phyloP scores from a whole-genome alignment of 768 basidiomycete species.

The Agrocybe pediades region DNA sequence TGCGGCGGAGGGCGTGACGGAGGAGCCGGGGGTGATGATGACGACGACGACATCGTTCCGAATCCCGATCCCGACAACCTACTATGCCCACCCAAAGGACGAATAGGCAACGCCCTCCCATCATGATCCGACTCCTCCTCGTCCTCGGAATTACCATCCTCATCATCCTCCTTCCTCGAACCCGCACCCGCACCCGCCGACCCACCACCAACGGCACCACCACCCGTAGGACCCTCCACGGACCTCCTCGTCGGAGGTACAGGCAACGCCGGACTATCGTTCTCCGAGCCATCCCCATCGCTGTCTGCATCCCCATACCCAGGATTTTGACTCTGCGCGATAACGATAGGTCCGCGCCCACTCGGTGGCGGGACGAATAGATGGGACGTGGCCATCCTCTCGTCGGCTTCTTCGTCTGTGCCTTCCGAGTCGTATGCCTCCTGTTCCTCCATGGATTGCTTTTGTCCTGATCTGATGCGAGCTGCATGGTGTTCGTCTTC shows the following conservation, averaged over 20 bases:
- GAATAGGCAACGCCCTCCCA: constrained; percentile 33
- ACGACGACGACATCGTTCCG: constrained; percentile 7
- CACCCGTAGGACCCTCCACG: constrained; percentile 18
- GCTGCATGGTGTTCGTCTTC: not conserved
- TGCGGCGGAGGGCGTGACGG: constrained; percentile 6
- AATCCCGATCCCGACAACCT: too few relatives aligned
- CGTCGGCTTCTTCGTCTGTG: constrained; percentile 25
- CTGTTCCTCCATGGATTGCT: too few relatives aligned
- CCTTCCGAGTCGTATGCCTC: too few relatives aligned
- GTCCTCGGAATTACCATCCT: constrained; percentile 25
- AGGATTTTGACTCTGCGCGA: constrained; percentile 6
- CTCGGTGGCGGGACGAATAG: constrained; percentile 29
- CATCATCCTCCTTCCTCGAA: not conserved
- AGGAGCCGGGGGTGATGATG: constrained; percentile 3
- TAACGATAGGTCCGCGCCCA: constrained; percentile 6
- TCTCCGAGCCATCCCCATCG: constrained; percentile 27
- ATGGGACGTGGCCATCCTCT: constrained; percentile 23
- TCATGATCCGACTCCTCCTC: constrained; percentile 36
- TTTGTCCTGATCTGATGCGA: too few relatives aligned
- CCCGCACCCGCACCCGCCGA: constrained; percentile 12
- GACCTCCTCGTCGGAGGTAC: constrained; percentile 22
- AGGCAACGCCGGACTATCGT: constrained; percentile 25
- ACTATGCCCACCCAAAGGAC: constrained; percentile 17
- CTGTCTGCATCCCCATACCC: constrained; percentile 12
- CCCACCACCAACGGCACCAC: constrained; percentile 14